These are phyloP conservation scores for Dispira parvispora DNA, from an alignment of 192 early-diverging fungal species.

Conservation along the genomic window DNA sequence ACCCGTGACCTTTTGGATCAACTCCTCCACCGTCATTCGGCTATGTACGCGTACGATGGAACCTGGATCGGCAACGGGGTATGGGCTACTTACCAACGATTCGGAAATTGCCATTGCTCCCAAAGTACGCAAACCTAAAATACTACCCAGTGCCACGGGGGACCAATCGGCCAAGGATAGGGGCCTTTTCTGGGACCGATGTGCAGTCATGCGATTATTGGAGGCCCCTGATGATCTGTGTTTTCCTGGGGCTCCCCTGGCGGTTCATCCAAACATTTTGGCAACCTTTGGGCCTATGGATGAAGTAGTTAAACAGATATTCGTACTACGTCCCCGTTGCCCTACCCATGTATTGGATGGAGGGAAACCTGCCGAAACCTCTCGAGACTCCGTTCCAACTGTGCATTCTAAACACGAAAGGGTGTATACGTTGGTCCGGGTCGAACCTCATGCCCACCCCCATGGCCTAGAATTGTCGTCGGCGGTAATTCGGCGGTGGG, in stretches of 20 bases:
- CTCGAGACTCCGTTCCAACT: too few species aligned
- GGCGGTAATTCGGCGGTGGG: too few species aligned
- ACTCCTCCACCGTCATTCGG: slow-evolving; percentile 42
- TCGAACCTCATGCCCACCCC: too few species aligned
- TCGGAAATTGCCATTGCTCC: slow-evolving; percentile 59
- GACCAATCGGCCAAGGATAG: background rate
- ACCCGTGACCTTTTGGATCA: slow-evolving; percentile 58
- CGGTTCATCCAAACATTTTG: background rate
- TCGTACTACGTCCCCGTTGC: background rate
- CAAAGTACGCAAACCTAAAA: slow-evolving; percentile 29
- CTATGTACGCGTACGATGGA: slow-evolving; percentile 35
- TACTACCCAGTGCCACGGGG: background rate
- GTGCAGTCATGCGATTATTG: slow-evolving; percentile 4
- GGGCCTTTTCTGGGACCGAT: background rate
- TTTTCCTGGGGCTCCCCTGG: background rate
- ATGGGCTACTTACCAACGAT: slow-evolving; percentile 39
- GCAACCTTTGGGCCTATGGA: background rate
- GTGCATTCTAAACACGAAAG: too few species aligned
- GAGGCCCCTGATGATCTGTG: background rate
- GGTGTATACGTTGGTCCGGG: too few species aligned
- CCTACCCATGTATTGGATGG: too few species aligned
- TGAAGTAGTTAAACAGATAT: background rate
- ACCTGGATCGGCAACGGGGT: slow-evolving; percentile 30
- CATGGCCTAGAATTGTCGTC: too few species aligned
- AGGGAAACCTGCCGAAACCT: too few species aligned